Conservation (phyloP, 305 asterid species). For the Solanum aculeatissimum region DNA sequence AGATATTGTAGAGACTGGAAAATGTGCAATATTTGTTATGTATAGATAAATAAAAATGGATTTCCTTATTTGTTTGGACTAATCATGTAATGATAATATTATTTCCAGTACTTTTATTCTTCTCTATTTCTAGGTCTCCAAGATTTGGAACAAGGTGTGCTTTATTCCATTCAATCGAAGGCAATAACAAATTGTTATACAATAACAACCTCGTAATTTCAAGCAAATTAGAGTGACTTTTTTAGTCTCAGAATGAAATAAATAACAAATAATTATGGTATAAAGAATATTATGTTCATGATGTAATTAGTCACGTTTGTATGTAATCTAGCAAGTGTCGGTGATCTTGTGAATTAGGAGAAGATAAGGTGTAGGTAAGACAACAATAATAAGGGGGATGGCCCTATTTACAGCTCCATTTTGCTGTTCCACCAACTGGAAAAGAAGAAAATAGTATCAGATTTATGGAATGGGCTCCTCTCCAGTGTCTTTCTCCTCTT, state of each 20-base stretch:
- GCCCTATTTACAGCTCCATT: neutral
- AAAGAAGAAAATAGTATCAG: neutral
- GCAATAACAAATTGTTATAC: neutral
- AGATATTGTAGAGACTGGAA: neutral
- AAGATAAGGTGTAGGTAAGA: neutral
- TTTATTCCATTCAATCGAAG: neutral
- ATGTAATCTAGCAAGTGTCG: neutral
- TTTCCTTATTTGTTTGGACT: neutral
- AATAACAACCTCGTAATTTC: neutral
- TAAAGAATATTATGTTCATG: neutral
- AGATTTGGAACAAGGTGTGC: neutral
- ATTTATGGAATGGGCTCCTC: neutral
- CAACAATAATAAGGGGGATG: neutral
- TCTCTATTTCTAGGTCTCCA: neutral
- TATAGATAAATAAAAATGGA: neutral
- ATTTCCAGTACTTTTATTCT: neutral
- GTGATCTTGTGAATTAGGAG: neutral
- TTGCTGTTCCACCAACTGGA: neutral
- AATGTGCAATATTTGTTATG: neutral
- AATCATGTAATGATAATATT: neutral
- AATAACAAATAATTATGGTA: neutral
- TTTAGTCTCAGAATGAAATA: neutral
- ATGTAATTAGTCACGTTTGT: neutral
- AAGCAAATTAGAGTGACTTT: neutral
- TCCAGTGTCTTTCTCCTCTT: too few relatives aligned